These are phyloP conservation scores for Hibiscus mutabilis DNA, from an alignment of 345 rosid genomes.

Conservation along the genomic window DNA sequence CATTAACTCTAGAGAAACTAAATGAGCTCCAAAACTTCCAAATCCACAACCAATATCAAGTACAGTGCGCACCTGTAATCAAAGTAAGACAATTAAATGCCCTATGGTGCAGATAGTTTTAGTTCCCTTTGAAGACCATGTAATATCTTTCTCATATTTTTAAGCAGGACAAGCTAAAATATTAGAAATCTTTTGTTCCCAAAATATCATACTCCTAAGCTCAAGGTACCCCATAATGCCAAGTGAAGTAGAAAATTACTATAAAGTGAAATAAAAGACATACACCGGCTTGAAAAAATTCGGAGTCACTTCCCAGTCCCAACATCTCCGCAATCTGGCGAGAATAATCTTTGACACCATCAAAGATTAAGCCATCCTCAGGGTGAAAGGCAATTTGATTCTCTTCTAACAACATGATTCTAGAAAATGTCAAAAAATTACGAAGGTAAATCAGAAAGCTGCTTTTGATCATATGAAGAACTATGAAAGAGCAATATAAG, in stretches of 20 bases:
- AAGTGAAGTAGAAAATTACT: constrained; percentile 6
- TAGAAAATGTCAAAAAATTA: constrained; percentile 12
- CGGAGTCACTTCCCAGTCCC: constrained; percentile 85
- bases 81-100: background rate
- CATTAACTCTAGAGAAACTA: constrained; percentile 76
- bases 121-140: constrained; percentile 1
- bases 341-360: constrained; percentile 92
- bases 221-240: background rate
- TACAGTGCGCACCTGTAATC: constrained; percentile 57
- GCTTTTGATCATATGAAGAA: background rate
- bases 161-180: background rate
- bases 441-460: background rate
- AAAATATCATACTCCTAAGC: constrained; percentile 4
- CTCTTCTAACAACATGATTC: constrained; percentile 97
- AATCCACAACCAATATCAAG: constrained; percentile 96
- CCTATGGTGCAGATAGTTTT: background rate
- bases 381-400: constrained; percentile 96
- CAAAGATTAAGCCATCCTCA: constrained; percentile 76
- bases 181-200: background rate
- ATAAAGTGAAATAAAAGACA: constrained; percentile 26
- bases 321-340: constrained; percentile 97
- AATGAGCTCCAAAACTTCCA: constrained; percentile 96
- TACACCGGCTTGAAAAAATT: constrained; percentile 91
- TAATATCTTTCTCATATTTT: constrained; percentile 1
- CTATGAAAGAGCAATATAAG: constrained; percentile 4